Conservation (phyloP, 176 grass and related monocot species). For the Ananas comosus region DNA sequence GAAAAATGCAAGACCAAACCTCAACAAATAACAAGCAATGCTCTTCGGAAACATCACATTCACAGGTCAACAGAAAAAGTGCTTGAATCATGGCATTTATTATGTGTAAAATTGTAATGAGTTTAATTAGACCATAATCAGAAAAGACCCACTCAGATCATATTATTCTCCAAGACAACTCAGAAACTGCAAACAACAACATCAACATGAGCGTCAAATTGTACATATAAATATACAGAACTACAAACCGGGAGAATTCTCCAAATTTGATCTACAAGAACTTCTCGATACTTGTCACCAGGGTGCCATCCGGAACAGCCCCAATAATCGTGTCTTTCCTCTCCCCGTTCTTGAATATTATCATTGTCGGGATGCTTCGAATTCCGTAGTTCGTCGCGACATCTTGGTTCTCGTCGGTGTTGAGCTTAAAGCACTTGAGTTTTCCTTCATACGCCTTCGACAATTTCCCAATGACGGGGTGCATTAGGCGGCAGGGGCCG, state of each 20-base stretch:
- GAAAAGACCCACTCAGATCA: too few relatives aligned
- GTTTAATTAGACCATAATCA: too few relatives aligned
- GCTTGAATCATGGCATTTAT: too few relatives aligned
- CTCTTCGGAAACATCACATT: too few relatives aligned
- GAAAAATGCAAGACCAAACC: too few relatives aligned
- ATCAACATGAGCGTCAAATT: too few relatives aligned
- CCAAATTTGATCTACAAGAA: background rate
- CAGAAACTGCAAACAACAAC: too few relatives aligned
- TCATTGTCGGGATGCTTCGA: constrained; percentile 5
- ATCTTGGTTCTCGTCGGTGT: constrained; percentile 1
- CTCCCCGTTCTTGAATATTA: constrained; percentile 7
- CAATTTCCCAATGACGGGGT: background rate
- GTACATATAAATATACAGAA: too few relatives aligned
- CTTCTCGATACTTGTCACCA: background rate
- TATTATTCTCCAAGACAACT: too few relatives aligned
- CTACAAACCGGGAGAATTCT: background rate
- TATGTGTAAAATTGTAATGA: too few relatives aligned
- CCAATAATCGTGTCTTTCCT: constrained; percentile 2
- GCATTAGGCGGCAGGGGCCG: constrained; percentile 1
- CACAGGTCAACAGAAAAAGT: too few relatives aligned
- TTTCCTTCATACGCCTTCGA: constrained; percentile 3
- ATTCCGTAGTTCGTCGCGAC: constrained; percentile 1
- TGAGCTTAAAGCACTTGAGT: constrained; percentile 11
- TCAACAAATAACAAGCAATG: too few relatives aligned
- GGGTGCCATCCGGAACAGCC: background rate